Conservation (phyloP, 495 filamentous ascomycete species). For the Aspergillus bridgeri region DNA sequence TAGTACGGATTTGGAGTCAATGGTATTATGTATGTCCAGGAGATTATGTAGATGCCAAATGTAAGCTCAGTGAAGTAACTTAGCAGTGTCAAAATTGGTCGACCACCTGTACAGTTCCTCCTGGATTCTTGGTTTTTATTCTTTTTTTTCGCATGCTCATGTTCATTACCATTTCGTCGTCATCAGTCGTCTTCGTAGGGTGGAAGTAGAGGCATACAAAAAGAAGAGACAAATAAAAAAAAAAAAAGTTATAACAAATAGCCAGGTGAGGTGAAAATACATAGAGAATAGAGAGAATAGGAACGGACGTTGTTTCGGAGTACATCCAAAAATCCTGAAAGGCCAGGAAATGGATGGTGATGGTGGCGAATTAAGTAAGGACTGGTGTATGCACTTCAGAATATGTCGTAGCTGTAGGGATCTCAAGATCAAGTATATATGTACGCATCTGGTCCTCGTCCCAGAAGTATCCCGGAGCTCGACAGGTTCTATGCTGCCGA, state of each 20-base stretch:
- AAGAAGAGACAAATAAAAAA: too few relatives aligned
- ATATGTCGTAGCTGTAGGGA: conserved; percentile 4
- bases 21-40: too few relatives aligned
- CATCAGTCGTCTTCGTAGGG: neutral
- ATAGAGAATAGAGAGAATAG: neutral
- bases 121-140: too few relatives aligned
- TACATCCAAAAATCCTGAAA: neutral
- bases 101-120: too few relatives aligned
- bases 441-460: conserved; percentile 24
- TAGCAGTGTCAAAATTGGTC: too few relatives aligned
- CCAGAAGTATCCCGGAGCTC: conserved; percentile 20
- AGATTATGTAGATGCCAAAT: too few relatives aligned
- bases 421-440: conserved; percentile 19
- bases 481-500: conserved; percentile 14
- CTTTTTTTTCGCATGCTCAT: neutral
- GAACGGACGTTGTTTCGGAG: neutral
- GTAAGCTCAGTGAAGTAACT: too few relatives aligned
- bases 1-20: too few relatives aligned
- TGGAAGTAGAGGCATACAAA: neutral
- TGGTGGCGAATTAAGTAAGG: conserved; percentile 8
- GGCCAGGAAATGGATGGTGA: too few relatives aligned
- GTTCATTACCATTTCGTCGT: neutral
- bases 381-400: conserved; percentile 11
- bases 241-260: too few relatives aligned
- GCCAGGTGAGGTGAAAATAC: too few relatives aligned